Evolutionary conservation across 2,329 filamentous ascomycete genomes (phyloP).

Genomic region (Alternaria arborescens): DNA sequence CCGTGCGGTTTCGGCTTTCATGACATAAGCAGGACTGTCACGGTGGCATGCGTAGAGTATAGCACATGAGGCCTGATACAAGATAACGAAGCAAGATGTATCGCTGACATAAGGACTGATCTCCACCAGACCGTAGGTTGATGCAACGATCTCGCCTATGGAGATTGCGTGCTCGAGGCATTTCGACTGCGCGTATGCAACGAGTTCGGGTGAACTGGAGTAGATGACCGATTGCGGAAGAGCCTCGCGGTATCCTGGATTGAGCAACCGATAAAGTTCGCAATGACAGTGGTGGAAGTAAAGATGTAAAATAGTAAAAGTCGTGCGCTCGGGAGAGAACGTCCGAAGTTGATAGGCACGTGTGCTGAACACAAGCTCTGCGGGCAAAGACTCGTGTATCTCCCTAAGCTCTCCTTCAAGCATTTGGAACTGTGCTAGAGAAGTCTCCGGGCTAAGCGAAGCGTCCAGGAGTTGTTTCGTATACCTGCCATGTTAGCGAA

Average conservation of each 20-base stretch:
- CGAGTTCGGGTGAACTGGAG: slow-evolving; percentile 12
- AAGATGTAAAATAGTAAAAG: slow-evolving; percentile 15
- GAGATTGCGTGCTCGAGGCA: slow-evolving; percentile 17
- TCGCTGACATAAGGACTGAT: slow-evolving; percentile 11
- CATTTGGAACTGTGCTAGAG: slow-evolving; percentile 1
- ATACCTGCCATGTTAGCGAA: not conserved
- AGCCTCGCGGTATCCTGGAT: slow-evolving; percentile 21
- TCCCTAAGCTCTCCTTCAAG: slow-evolving; percentile 13
- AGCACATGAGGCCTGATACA: slow-evolving; percentile 25
- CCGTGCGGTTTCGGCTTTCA: slow-evolving; percentile 14
- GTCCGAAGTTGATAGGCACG: slow-evolving; percentile 16
- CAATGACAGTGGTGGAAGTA: slow-evolving; percentile 21
- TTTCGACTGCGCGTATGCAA: slow-evolving; percentile 17
- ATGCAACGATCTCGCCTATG: slow-evolving; percentile 17
- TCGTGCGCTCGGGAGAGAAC: slow-evolving; percentile 18
- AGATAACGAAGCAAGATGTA: slow-evolving; percentile 10
- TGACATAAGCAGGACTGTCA: slow-evolving; percentile 19
- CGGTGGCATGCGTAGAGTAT: slow-evolving; percentile 25
- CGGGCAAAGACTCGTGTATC: slow-evolving; percentile 11
- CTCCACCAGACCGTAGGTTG: slow-evolving; percentile 6
- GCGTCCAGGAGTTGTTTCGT: slow-evolving; percentile 11
- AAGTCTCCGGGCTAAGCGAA: slow-evolving; percentile 9
- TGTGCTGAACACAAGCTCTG: slow-evolving; percentile 10
- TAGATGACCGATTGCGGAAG: slow-evolving; percentile 13
- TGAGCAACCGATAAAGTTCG: slow-evolving; percentile 20